These are phyloP conservation scores for Medicago lupulina DNA, from an alignment of 306 rosid species.

Conservation along the genomic window DNA sequence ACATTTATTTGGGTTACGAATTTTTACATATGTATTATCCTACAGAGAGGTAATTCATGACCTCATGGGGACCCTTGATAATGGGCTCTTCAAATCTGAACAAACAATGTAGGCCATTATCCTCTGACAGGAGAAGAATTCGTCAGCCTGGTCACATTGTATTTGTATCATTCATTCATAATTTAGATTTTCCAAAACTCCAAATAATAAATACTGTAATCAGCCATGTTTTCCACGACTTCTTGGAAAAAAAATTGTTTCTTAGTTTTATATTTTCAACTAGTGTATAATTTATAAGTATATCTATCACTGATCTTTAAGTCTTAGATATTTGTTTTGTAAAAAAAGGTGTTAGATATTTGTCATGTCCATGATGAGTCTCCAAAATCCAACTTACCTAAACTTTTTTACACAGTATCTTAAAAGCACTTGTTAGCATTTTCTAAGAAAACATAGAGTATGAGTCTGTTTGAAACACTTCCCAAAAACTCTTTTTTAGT, in stretches of 20 bases:
- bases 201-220: neutral
- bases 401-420: no score
- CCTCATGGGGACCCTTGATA: neutral
- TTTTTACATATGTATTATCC: neutral
- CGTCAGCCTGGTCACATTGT: neutral
- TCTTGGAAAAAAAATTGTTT: neutral
- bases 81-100: neutral
- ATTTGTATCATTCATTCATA: neutral
- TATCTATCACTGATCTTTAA: no score
- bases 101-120: neutral
- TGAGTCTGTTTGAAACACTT: no score
- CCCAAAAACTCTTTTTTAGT: no score
- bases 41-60: neutral
- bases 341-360: no score
- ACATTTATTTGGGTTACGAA: neutral
- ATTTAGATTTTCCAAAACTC: neutral
- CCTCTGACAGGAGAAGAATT: slow-evolving; percentile 3
- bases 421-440: no score
- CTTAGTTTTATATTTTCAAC: neutral
- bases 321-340: no score
- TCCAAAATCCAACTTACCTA: no score
- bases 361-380: no score
- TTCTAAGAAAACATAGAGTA: no score
- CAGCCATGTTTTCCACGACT: neutral
- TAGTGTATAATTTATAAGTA: no score